phyloP scores from a whole-genome alignment of 352 stramenopile species.

The Phytopythium sindhum region DNA sequence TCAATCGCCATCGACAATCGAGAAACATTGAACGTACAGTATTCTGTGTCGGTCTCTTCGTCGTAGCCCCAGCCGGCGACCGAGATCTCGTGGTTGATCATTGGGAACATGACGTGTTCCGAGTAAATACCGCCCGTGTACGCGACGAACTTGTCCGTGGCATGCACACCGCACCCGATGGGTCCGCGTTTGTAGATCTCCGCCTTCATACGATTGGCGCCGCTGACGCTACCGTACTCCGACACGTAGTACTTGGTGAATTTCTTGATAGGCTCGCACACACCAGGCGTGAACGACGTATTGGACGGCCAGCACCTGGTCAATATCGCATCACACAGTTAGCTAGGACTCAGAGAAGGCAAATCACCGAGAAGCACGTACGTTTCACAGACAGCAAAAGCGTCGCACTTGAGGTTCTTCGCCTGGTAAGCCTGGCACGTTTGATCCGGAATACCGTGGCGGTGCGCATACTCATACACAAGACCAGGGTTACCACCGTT shows the following conservation, averaged over 20 bases:
- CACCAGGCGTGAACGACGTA: slow-evolving; percentile 78
- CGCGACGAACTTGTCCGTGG: slow-evolving; percentile 80
- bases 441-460: slow-evolving; percentile 89
- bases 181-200: slow-evolving; percentile 91
- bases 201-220: slow-evolving; percentile 87
- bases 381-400: slow-evolving; percentile 81
- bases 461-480: slow-evolving; percentile 85
- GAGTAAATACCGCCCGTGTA: slow-evolving; percentile 84
- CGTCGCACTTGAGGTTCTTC: slow-evolving; percentile 76
- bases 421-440: slow-evolving; percentile 92
- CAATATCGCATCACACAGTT: not conserved
- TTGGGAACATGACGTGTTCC: slow-evolving; percentile 74
- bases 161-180: slow-evolving; percentile 86
- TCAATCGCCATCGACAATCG: not conserved
- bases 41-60: slow-evolving; percentile 84
- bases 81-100: slow-evolving; percentile 90
- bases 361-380: slow-evolving; percentile 21
- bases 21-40: slow-evolving; percentile 54
- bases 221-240: slow-evolving; percentile 87
- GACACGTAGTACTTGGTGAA: slow-evolving; percentile 90
- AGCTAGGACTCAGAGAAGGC: not conserved
- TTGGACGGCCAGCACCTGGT: slow-evolving; percentile 84
- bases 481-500: slow-evolving; percentile 75
- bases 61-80: slow-evolving; percentile 86
- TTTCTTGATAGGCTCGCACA: slow-evolving; percentile 81